Percentiles rank a stretch among this genome's conserved stretches.
These are phyloP conservation scores for Podaxis carcinomalis DNA, from an alignment of 768 basidiomycete genomes.

Conservation along the genomic window DNA sequence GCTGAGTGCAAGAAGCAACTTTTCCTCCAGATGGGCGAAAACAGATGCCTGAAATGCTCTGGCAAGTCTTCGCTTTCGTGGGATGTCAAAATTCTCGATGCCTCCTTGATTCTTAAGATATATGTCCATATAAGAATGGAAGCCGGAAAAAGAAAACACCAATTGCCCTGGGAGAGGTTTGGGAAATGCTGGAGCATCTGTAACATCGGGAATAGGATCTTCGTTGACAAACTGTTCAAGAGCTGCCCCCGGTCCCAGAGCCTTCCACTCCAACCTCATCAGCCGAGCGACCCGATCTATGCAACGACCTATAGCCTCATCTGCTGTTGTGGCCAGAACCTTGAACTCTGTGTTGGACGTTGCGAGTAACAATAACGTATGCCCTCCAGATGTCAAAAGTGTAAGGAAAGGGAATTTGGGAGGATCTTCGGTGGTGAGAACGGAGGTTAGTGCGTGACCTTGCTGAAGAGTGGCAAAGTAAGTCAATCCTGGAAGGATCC, in stretches of 20 bases:
- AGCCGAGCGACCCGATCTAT: slow-evolving; percentile 82
- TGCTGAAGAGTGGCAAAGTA: slow-evolving; percentile 46
- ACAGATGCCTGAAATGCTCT: slow-evolving; percentile 71
- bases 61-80: slow-evolving; percentile 48
- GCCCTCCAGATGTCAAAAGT: slow-evolving; percentile 89
- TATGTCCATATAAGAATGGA: slow-evolving; percentile 69
- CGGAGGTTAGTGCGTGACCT: slow-evolving; percentile 85
- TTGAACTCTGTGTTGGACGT: slow-evolving; percentile 52
- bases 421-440: slow-evolving; percentile 51
- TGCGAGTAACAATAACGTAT: slow-evolving; percentile 83
- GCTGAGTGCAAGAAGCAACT: slow-evolving; percentile 53
- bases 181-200: slow-evolving; percentile 35
- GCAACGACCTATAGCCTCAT: slow-evolving; percentile 72
- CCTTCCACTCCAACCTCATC: slow-evolving; percentile 61
- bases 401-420: slow-evolving; percentile 84
- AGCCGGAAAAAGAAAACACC: slow-evolving; percentile 74
- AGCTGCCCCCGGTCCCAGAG: slow-evolving; percentile 71
- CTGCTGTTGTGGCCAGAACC: slow-evolving; percentile 69
- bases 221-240: slow-evolving; percentile 66
- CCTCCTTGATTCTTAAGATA: slow-evolving; percentile 43
- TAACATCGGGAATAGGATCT: slow-evolving; percentile 21
- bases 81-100: slow-evolving; percentile 33
- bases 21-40: slow-evolving; percentile 69
- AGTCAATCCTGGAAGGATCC: background rate
- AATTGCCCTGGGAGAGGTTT: slow-evolving; percentile 49